These are phyloP conservation scores for Chlamydomonas asymmetrica DNA, from an alignment of 139 green algal genomes.

Conservation along the genomic window DNA sequence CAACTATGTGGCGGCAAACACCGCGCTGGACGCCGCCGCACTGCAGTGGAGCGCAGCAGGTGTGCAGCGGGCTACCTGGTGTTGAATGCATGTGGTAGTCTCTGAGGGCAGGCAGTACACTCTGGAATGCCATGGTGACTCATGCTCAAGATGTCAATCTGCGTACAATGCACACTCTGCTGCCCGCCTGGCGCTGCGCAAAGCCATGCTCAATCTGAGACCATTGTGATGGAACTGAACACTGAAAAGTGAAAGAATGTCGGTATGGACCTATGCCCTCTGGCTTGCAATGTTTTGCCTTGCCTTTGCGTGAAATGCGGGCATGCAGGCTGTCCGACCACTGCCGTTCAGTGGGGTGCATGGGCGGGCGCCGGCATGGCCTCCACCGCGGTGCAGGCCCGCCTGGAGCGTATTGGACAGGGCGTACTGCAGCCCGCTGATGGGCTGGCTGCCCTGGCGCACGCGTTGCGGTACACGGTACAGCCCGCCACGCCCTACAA, in stretches of 20 bases:
- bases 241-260: too few relatives aligned
- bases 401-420: slow-evolving; percentile 69
- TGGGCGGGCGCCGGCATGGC: slow-evolving; percentile 57
- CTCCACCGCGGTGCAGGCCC: slow-evolving; percentile 39
- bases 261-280: too few relatives aligned
- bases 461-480: not conserved
- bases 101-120: too few relatives aligned
- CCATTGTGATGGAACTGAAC: too few relatives aligned
- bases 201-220: too few relatives aligned
- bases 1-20: slow-evolving; percentile 84
- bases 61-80: too few relatives aligned
- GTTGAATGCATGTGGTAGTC: too few relatives aligned
- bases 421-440: slow-evolving; percentile 52
- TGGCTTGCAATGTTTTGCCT: too few relatives aligned
- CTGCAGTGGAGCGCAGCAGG: slow-evolving; percentile 3
- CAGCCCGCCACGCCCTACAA: not conserved
- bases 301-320: not conserved
- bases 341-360: slow-evolving; percentile 58
- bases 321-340: slow-evolving; percentile 18
- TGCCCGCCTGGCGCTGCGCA: too few relatives aligned
- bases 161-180: too few relatives aligned
- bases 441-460: slow-evolving; percentile 56
- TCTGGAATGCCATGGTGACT: too few relatives aligned
- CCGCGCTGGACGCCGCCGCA: slow-evolving; percentile 58
- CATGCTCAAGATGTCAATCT: too few relatives aligned